Percentiles rank a stretch among this genome's conserved stretches.
Conservation (phyloP, 2,329 filamentous ascomycete species). For the Hymenoscyphus salicellus region DNA sequence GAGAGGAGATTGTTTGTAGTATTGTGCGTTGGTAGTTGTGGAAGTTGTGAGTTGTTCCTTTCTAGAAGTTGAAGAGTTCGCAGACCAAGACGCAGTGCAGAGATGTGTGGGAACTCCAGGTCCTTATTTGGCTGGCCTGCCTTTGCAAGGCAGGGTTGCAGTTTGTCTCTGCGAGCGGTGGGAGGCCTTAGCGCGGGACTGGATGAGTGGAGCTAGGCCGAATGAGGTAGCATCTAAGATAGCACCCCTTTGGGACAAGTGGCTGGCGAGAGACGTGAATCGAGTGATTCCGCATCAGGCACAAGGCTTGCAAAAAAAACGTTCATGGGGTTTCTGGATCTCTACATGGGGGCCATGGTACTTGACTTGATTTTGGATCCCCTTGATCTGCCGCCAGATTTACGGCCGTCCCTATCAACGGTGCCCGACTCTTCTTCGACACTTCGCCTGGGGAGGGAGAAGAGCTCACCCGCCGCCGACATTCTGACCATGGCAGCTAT, state of each 20-base stretch:
- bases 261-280: background rate
- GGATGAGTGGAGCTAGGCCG: background rate
- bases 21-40: background rate
- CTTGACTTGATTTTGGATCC: background rate
- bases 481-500: background rate
- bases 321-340: background rate
- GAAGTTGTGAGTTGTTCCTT: background rate
- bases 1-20: background rate
- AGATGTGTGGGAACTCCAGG: slow-evolving; percentile 2
- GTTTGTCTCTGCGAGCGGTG: background rate
- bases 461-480: background rate
- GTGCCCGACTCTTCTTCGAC: background rate
- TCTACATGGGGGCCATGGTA: background rate
- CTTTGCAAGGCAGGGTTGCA: background rate
- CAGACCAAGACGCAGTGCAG: background rate
- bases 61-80: background rate
- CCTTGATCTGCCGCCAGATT: background rate
- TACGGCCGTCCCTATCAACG: background rate
- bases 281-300: background rate
- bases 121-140: slow-evolving; percentile 3
- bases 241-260: background rate
- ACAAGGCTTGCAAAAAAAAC: background rate
- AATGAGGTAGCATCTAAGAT: background rate
- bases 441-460: background rate
- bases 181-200: background rate